Evolutionary conservation across 106 monocot species (phyloP).

Genomic region (Apostasia shenzhenica): DNA sequence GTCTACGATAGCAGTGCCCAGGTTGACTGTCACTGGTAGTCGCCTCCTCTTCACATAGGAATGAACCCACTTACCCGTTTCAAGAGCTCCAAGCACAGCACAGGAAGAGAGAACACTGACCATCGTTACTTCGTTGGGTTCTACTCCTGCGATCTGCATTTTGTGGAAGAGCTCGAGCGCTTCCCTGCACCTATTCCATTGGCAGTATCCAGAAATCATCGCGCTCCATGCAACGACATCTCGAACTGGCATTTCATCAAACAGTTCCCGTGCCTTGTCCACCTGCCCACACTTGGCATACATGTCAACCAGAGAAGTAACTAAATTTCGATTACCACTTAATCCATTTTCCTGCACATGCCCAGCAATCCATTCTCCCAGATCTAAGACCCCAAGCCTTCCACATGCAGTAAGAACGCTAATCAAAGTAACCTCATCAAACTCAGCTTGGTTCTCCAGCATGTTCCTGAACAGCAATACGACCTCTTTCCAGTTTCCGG

Average conservation of each 20-base stretch:
- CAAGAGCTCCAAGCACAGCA: slow-evolving; percentile 55
- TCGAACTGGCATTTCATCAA: slow-evolving; percentile 39
- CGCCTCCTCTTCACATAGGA: slow-evolving; percentile 40
- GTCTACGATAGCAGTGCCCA: slow-evolving; percentile 60
- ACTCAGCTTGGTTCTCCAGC: slow-evolving; percentile 21
- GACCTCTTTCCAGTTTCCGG: slow-evolving; percentile 35
- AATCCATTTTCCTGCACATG: slow-evolving; percentile 23
- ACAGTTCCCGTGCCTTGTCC: slow-evolving; percentile 36
- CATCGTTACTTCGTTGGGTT: slow-evolving; percentile 77
- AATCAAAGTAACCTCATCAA: slow-evolving; percentile 55
- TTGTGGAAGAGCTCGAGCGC: slow-evolving; percentile 55
- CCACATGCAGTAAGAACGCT: slow-evolving; percentile 60
- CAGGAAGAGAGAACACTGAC: slow-evolving; percentile 67
- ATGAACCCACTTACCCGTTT: slow-evolving; percentile 72
- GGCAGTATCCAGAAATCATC: slow-evolving; percentile 68
- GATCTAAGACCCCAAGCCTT: slow-evolving; percentile 32
- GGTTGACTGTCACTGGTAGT: slow-evolving; percentile 38
- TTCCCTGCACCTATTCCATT: slow-evolving; percentile 31
- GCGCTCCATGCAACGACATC: slow-evolving; percentile 84
- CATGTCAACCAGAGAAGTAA: slow-evolving; percentile 54
- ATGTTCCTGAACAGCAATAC: slow-evolving; percentile 33
- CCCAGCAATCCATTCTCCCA: slow-evolving; percentile 44
- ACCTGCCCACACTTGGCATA: slow-evolving; percentile 57
- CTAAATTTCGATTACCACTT: slow-evolving; percentile 23
- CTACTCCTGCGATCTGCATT: slow-evolving; percentile 38